Evolutionary conservation across 106 monocot genomes (phyloP).

Genomic region (Dactylorhiza incarnata): DNA sequence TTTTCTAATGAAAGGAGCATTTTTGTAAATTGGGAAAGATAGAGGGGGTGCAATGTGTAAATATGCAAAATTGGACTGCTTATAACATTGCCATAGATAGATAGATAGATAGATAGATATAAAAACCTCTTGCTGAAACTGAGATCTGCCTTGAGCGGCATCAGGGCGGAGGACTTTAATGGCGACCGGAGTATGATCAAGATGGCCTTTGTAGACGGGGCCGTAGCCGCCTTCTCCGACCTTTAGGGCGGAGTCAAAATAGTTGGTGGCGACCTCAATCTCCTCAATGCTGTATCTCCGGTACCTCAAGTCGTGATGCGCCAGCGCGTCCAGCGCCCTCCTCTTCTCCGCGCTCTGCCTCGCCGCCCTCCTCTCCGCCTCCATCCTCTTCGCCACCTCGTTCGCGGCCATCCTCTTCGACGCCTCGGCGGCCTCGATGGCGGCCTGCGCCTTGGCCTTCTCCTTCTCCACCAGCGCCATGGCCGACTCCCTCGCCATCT

Average conservation of each 20-base stretch:
- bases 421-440: conserved; percentile 59
- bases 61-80: too few relatives aligned
- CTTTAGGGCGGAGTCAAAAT: conserved; percentile 35
- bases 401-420: conserved; percentile 58
- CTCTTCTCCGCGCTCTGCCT: conserved; percentile 52
- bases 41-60: too few relatives aligned
- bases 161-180: conserved; percentile 42
- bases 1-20: too few relatives aligned
- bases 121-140: conserved; percentile 41
- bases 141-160: conserved; percentile 36
- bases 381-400: conserved; percentile 62
- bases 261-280: conserved; percentile 61
- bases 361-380: conserved; percentile 55
- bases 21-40: too few relatives aligned
- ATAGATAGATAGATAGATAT: too few relatives aligned
- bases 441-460: conserved; percentile 45
- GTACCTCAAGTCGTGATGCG: conserved; percentile 23
- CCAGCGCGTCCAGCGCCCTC: conserved; percentile 10
- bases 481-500: conserved; percentile 42
- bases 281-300: conserved; percentile 73
- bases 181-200: conserved; percentile 38
- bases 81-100: too few relatives aligned
- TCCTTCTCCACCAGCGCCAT: conserved; percentile 49
- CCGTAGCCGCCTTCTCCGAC: conserved; percentile 49
- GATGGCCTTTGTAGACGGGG: conserved; percentile 20